A percentile compares a stretch with the other conserved stretches of the same genome.
Conservation (phyloP, 768 basidiomycete species). For the Mycena belliarum region DNA sequence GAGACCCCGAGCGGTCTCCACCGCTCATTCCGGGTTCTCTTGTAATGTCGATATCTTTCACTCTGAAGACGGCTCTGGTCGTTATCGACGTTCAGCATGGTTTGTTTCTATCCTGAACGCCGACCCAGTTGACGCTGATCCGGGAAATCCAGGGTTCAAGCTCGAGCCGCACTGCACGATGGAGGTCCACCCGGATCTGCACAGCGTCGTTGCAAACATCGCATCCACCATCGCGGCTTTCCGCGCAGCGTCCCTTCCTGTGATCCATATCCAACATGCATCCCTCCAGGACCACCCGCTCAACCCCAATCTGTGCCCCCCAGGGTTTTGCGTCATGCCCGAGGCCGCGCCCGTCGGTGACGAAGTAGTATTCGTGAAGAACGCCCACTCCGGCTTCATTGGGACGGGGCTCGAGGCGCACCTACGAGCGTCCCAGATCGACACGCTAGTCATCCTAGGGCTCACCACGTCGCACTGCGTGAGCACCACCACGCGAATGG, state of each 20-base stretch:
- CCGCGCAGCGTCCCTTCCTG: slow-evolving; percentile 17
- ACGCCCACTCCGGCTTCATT: slow-evolving; percentile 28
- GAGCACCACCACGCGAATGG: slow-evolving; percentile 28
- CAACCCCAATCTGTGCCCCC: slow-evolving; percentile 14
- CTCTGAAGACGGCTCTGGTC: slow-evolving; percentile 10
- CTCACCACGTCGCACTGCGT: slow-evolving; percentile 27
- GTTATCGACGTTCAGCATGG: slow-evolving; percentile 26
- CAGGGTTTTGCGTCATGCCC: slow-evolving; percentile 18
- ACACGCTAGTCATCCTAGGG: slow-evolving; percentile 25
- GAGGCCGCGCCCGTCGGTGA: slow-evolving; percentile 18
- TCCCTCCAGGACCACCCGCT: slow-evolving; percentile 15
- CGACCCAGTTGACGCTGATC: neutral
- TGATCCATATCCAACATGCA: slow-evolving; percentile 26
- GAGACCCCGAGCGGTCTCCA: too few relatives aligned
- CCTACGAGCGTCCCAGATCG: slow-evolving; percentile 18
- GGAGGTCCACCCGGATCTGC: slow-evolving; percentile 1
- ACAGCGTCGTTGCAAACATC: slow-evolving; percentile 6
- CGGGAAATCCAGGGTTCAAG: slow-evolving; percentile 11
- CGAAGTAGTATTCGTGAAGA: slow-evolving; percentile 25
- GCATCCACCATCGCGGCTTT: slow-evolving; percentile 18
- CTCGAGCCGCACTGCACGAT: neutral
- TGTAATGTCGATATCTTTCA: neutral
- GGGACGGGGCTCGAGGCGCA: slow-evolving; percentile 27
- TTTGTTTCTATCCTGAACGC: neutral
- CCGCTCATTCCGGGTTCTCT: too few relatives aligned